A percentile compares a stretch with the other conserved stretches of the same genome.
Conservation (phyloP, 2,329 filamentous ascomycete genomes). For the Neofusicoccum cordaticola region DNA sequence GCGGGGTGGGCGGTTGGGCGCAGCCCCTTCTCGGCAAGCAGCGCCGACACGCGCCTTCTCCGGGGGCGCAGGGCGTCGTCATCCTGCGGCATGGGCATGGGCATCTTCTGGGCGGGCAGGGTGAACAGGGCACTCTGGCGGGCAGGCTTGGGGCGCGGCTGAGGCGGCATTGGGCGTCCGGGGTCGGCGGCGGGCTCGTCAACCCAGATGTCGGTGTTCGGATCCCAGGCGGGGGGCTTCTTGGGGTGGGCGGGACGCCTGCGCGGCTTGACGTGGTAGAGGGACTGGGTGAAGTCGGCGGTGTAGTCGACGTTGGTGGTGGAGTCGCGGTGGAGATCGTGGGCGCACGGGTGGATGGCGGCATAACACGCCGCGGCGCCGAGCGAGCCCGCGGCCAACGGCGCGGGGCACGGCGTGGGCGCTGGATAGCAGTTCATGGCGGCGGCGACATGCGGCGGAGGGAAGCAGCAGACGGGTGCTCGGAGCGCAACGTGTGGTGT, state of each 20-base stretch:
- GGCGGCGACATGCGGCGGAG: neutral
- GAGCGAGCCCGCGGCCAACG: slow-evolving; percentile 19
- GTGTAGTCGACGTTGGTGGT: slow-evolving; percentile 40
- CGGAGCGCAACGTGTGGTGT: neutral
- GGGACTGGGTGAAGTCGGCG: slow-evolving; percentile 30
- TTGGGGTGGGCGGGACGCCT: slow-evolving; percentile 27
- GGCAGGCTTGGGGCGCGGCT: slow-evolving; percentile 24
- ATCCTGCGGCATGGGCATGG: slow-evolving; percentile 21
- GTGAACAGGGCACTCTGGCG: slow-evolving; percentile 31
- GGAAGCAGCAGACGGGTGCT: neutral
- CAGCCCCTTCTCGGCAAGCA: slow-evolving; percentile 24
- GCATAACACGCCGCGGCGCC: neutral
- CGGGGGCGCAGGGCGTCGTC: slow-evolving; percentile 25
- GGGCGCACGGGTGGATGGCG: neutral
- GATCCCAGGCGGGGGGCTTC: slow-evolving; percentile 28
- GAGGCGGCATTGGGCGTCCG: slow-evolving; percentile 25
- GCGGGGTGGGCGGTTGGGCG: slow-evolving; percentile 16
- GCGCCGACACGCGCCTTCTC: slow-evolving; percentile 36
- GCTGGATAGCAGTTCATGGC: slow-evolving; percentile 35
- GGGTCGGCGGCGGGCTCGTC: slow-evolving; percentile 31
- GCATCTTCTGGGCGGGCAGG: slow-evolving; percentile 37
- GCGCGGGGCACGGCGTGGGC: slow-evolving; percentile 36
- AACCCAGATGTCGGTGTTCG: slow-evolving; percentile 33
- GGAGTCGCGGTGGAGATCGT: slow-evolving; percentile 24
- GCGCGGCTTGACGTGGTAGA: slow-evolving; percentile 33